Evolutionary conservation across 352 stramenopile species (phyloP).

Genomic region (Saprolegnia parasitica): DNA sequence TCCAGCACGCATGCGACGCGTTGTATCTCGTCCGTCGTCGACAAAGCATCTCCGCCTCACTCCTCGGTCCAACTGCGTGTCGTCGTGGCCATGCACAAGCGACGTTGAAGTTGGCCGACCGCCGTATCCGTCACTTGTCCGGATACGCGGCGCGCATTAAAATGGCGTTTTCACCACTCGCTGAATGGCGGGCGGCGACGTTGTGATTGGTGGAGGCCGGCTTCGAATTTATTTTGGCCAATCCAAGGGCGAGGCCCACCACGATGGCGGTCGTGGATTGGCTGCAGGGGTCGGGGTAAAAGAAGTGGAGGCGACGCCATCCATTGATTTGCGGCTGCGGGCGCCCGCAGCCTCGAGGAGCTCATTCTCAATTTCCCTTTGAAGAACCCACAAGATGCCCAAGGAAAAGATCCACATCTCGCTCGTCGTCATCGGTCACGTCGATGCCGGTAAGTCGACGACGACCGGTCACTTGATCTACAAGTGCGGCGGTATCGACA

Average conservation of each 20-base stretch:
- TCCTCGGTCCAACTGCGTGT: not conserved
- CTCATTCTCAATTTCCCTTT: conserved; percentile 31
- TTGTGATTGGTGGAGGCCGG: not conserved
- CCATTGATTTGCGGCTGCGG: conserved; percentile 16
- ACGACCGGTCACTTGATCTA: conserved; percentile 99
- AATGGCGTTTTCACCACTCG: not conserved
- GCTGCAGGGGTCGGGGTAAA: conserved; percentile 27
- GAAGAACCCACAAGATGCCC: conserved; percentile 26
- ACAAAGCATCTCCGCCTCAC: not conserved
- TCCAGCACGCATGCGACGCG: no score
- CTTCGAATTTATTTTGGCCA: conserved; percentile 2
- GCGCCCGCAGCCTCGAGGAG: not conserved
- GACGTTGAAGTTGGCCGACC: not conserved
- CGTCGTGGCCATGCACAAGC: no score
- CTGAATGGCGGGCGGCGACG: not conserved
- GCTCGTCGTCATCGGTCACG: conserved; percentile 94
- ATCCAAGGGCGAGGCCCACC: not conserved
- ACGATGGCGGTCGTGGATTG: not conserved
- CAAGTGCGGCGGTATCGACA: conserved; percentile 98
- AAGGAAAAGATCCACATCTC: conserved; percentile 42
- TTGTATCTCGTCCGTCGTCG: not conserved
- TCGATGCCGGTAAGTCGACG: conserved; percentile 98
- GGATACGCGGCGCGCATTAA: conserved; percentile 8
- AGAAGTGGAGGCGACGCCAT: conserved; percentile 29
- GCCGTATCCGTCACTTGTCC: not conserved